A percentile compares a stretch with the other conserved stretches of the same genome.
Conservation (phyloP, 2,329 filamentous ascomycete genomes). For the Colletotrichum agaves region DNA sequence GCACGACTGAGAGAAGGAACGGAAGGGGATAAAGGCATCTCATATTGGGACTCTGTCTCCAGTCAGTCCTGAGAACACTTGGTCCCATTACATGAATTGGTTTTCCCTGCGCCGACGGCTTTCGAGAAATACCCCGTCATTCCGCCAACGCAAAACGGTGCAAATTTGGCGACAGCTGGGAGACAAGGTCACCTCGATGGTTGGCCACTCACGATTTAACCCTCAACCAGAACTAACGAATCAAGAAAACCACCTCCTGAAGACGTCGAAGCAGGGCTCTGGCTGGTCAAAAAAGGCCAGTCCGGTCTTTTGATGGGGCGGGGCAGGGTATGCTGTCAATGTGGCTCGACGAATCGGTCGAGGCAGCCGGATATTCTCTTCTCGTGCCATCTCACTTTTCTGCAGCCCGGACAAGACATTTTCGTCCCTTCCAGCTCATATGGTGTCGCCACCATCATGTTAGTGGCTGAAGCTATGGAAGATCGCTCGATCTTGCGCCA, state of each 20-base stretch:
- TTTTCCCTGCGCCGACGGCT: background rate
- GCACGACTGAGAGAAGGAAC: background rate
- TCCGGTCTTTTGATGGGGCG: conserved; percentile 26
- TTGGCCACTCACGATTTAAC: conserved; percentile 18
- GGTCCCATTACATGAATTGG: conserved; percentile 2
- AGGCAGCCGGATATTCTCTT: conserved; percentile 8
- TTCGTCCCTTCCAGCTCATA: background rate
- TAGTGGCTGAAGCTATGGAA: background rate
- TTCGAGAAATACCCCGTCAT: background rate
- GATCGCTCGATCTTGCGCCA: conserved; percentile 1
- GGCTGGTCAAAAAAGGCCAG: conserved; percentile 3
- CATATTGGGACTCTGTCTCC: background rate
- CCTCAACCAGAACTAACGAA: conserved; percentile 20
- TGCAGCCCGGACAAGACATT: background rate
- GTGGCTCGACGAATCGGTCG: conserved; percentile 30
- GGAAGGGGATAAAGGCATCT: conserved; percentile 12
- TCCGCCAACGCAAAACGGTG: background rate
- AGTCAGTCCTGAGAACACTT: background rate
- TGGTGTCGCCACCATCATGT: background rate
- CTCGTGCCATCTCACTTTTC: background rate
- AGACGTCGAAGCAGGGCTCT: conserved; percentile 4
- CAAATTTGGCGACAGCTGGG: background rate
- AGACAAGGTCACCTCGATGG: background rate
- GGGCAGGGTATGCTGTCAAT: conserved; percentile 22
- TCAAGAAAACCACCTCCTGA: conserved; percentile 1